Evolutionary conservation across 345 rosid species (phyloP), one percentile per base, ranked within the genome.

Genomic region (Brassica incana): DNA sequence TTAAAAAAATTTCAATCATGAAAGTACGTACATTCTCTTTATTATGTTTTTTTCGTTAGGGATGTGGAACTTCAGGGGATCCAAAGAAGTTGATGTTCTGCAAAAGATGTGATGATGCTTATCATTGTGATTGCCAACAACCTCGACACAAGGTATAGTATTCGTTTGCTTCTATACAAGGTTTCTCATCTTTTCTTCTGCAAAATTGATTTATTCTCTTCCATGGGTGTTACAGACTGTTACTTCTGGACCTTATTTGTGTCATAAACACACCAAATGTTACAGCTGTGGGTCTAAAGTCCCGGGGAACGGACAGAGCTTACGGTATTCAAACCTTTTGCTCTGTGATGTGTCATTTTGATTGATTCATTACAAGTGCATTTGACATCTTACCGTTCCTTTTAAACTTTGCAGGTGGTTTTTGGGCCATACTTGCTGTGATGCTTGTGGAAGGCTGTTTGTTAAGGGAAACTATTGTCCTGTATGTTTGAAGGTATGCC

Each of bases 391-490:
- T 59, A 15, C 45, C 75, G 30, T 82, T 18, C 9, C 70, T 70
- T 45, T 62, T 59, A 54, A 78, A 72, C 54, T 73, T 73, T 75
- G 64, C 90, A 93, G 99, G 85, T 96, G 99, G 99, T 96, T 96
- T 86, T 85, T 96, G 85, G 95, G 97, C 66, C 91, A 91, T 84
- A 92, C 99, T 77, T 92, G 98, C 76, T 96, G 99, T 81, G 99
- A 96, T 92, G 97, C 99, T 73, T 96, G 99, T 83, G 99, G 98
- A 85, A 93, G 99, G 85, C 83, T 96, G 88, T 93, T 96, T 83
- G 97, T 90, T 78, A 96, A 96, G 85, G 99, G 99, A 78, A 96
- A 96, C 73, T 96, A 96, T 45, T 96, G 99, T 75, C 98, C 97
- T 71, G 97, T 96, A 77, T 96, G 99, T 83, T 86, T 96, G 85